Base-by-base conservation (phyloP, 2,329 filamentous ascomycete genomes). In the Neocatenulostroma microsporum region DNA sequence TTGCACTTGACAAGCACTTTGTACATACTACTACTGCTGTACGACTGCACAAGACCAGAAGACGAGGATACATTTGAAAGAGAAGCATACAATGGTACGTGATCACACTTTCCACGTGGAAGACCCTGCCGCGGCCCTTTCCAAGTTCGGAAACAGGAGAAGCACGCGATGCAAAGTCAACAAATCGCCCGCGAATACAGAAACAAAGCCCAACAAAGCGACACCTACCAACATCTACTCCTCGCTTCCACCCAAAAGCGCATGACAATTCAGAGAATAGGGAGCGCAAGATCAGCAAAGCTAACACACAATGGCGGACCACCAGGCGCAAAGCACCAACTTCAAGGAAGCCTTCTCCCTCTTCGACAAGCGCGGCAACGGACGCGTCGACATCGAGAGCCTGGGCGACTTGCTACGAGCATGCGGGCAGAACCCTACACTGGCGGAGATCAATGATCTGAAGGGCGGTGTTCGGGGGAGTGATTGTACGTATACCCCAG, bases 301-400 rank as follows among this genome's bases (percentile, higher is more conserved):
- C 49, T 45, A 41, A 49, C 41, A 33, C 34, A 37, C 23, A 33
- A 56, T 56, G 54, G 46, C 46, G 34, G 54, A 57, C 32, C 30
- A 38, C 32, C 74, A 80, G 76, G 74, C 76, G 61, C 78, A 77
- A 44, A 96, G 89, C 71, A 96, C 91, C 69, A 96, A 98, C 82
- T 98, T 96, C 85, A 96, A 96, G 75, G 91, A 98, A 81, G 91
- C 91, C 54, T 98, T 98, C 69, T 88, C 88, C 57, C 84, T 98
- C 63, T 98, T 96, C 74, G 91, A 98, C 76, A 96, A 95, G 80
- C 89, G 91, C 65, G 91, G 91, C 61, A 94, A 85, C 62, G 88
- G 89, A 60, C 88, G 88, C 55, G 91, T 96, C 53, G 68, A 83
- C 26, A 73, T 88, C 62, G 83, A 89, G 50, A 82, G 81, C 48